A percentile compares a stretch with the other conserved stretches of the same genome.
These are phyloP conservation scores for Phialocephala subalpina DNA, from an alignment of 2,329 filamentous ascomycete species.

Conservation along the genomic window DNA sequence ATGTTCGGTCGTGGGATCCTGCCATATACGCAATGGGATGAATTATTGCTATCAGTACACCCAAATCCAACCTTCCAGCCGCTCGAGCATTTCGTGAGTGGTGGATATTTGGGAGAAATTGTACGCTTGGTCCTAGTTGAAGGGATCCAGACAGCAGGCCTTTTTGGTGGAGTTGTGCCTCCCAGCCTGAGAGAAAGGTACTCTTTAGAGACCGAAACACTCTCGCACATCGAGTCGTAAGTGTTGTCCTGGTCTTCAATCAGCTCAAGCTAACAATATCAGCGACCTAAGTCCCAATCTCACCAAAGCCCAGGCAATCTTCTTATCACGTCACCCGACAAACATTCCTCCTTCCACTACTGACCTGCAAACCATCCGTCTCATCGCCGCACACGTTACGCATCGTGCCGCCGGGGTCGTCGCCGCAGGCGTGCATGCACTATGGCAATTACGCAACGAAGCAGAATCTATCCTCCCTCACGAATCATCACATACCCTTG, in stretches of 20 bases:
- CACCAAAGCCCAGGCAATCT: constrained; percentile 52
- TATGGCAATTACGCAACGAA: constrained; percentile 64
- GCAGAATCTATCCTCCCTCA: constrained; percentile 47
- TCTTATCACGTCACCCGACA: constrained; percentile 57
- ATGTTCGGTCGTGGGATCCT: constrained; percentile 70
- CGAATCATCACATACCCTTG: constrained; percentile 57
- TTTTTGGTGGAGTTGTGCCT: constrained; percentile 65
- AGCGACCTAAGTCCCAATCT: constrained; percentile 37
- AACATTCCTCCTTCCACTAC: constrained; percentile 50
- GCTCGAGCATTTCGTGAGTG: constrained; percentile 68
- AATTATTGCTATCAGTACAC: constrained; percentile 58
- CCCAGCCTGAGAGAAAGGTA: constrained; percentile 60
- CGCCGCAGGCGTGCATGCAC: constrained; percentile 64
- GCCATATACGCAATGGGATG: constrained; percentile 69
- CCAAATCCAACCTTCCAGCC: constrained; percentile 67
- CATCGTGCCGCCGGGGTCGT: constrained; percentile 66
- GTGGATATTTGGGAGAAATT: constrained; percentile 73
- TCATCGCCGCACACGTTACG: constrained; percentile 62
- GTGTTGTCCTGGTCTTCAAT: constrained; percentile 34
- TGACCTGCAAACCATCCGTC: constrained; percentile 61
- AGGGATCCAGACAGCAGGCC: constrained; percentile 60
- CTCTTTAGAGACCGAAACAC: constrained; percentile 66
- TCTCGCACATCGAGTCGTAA: constrained; percentile 62
- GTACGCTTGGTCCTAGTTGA: constrained; percentile 65
- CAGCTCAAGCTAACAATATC: constrained; percentile 6